phyloP scores from a whole-genome alignment of 306 rosid genomes.

The Vigna mungo region DNA sequence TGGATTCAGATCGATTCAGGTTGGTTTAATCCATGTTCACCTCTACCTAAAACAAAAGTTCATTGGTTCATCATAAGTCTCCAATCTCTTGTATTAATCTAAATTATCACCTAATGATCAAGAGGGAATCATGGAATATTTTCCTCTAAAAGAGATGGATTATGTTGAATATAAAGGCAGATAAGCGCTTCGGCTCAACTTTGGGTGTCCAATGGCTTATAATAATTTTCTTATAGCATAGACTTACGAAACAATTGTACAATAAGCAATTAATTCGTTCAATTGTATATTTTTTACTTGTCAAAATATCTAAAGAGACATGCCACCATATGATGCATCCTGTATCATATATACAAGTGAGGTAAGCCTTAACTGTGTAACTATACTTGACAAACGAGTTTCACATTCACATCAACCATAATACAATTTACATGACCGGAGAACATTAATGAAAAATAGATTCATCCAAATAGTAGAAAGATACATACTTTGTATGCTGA shows the following conservation, averaged over 20 bases:
- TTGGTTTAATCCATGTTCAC: not conserved
- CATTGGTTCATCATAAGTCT: constrained; percentile 2
- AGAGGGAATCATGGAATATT: not conserved
- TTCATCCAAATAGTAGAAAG: constrained; percentile 34
- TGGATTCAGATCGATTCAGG: not conserved
- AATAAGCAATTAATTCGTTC: not conserved
- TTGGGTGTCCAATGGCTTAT: not conserved
- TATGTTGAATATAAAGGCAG: constrained; percentile 10
- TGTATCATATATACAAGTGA: constrained; percentile 29
- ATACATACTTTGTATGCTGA: constrained; percentile 81
- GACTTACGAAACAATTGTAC: not conserved
- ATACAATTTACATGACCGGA: constrained; percentile 5
- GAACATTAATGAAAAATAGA: constrained; percentile 15
- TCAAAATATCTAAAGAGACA: constrained; percentile 12
- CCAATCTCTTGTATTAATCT: constrained; percentile 25
- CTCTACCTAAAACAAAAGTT: not conserved
- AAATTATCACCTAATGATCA: not conserved
- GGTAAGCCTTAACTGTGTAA: constrained; percentile 15
- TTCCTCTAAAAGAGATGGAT: not conserved
- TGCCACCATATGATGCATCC: not conserved
- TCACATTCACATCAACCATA: constrained; percentile 21
- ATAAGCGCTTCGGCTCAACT: not conserved
- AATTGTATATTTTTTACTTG: not conserved
- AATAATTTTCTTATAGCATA: not conserved
- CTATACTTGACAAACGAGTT: constrained; percentile 29